Evolutionary conservation across 2,329 filamentous ascomycete genomes (phyloP), one percentile per base, ranked within the genome.

Genomic region (Xylariaceae sp.): DNA sequence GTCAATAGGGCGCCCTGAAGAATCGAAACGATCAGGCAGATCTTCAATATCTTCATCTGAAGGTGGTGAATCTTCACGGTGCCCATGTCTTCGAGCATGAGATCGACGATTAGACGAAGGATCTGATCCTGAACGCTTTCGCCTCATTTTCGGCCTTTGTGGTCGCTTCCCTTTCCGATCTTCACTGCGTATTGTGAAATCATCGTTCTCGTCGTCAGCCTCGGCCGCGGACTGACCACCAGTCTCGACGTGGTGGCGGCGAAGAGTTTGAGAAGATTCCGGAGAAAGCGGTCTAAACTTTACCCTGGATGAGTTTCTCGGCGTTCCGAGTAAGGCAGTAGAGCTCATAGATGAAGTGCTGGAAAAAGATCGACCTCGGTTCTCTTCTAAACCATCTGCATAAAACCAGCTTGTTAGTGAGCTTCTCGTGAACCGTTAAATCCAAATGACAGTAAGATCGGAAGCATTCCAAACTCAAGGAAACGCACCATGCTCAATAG

Each of bases 401-500:
- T 16, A 6, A n/a, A n/a, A n/a, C n/a, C n/a, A n/a, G n/a, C 8
- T 4, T 18, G 48, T 52, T 41, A 52, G 45, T 36, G 38, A 38
- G 13, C 18, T 11, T 12, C 15, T 26, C 6, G 11, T 26, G 22
- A 26, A 19, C 13, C 33, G 28, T 18, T 28, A 12, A 34, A 34
- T 4, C 24, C 33, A 24, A 15, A 32, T 13, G 6, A 41, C 2
- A 26, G n/a, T 15, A 19, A 42, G 34, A 26, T 26, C 6, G 6
- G 22, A 11, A 26, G 22, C 11, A n/a, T 26, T 31, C 29, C 45
- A 52, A 52, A 51, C 54, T 55, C 53, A 57, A 54, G 47, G 53
- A 55, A 51, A 60, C 60, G 57, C 60, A 62, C 60, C 59, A 56
- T 61, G 51, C 53, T 55, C 49, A 55, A 47, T 51, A 58, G 53